Evolutionary conservation across 768 basidiomycete genomes (phyloP).

Genomic region (Mycena maculata): DNA sequence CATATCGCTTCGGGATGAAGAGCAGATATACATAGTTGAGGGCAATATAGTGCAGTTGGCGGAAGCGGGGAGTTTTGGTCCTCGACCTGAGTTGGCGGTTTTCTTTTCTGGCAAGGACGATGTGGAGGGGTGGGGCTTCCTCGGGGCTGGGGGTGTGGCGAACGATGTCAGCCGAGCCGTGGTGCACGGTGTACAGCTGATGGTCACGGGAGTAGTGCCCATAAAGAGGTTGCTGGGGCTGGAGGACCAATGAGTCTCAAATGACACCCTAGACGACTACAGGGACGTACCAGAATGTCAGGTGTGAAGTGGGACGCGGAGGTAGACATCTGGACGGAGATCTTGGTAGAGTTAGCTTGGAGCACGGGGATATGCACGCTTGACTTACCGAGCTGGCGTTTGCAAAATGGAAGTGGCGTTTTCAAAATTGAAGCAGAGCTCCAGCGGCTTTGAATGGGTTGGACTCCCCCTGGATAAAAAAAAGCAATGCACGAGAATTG

Average conservation of each 20-base stretch:
- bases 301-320: too few species aligned
- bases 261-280: neutral
- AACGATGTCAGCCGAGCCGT: neutral
- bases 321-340: neutral
- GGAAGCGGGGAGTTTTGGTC: neutral
- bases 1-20: neutral
- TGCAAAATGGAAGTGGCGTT: too few species aligned
- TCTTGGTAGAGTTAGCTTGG: neutral
- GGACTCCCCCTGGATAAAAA: too few species aligned
- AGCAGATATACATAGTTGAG: neutral
- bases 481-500: neutral
- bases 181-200: constrained; percentile 2
- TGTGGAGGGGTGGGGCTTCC: neutral
- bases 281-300: neutral
- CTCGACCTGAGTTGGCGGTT: too few species aligned
- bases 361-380: too few species aligned
- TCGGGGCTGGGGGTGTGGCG: neutral
- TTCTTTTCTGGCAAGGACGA: too few species aligned
- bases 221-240: neutral
- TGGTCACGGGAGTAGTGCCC: neutral
- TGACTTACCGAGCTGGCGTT: too few species aligned
- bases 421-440: too few species aligned
- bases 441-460: too few species aligned
- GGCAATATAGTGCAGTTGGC: neutral
- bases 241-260: neutral